Base-by-base conservation (phyloP, 2,329 filamentous ascomycete species). In the Trichocomaceae sp. region DNA sequence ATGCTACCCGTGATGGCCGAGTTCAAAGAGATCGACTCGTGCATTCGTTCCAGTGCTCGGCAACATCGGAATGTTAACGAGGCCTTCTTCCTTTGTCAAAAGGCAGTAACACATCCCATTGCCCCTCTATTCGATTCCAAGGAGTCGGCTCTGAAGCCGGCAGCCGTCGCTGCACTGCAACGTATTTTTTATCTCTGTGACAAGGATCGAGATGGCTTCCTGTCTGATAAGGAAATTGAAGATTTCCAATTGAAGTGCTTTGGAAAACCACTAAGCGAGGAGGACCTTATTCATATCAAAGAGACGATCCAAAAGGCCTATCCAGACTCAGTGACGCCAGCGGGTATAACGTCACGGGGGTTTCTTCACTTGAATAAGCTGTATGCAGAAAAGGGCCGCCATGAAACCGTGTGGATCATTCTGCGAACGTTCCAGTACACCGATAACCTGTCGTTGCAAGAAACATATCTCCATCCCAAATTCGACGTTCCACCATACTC, bases 321-420 rank as follows among this genome's bases (percentile, higher is more conserved):
- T 1, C 83, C 86, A 0, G 77, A 79, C 2, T 82, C 83, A 0
- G 79, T 83, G 22, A 78, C 82, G 2, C 79, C 83, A 29, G 81
- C 78, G 42, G 93, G 92, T 1, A 88, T 99, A 60, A 87, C 91
- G 59, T 82, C 88, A 61, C 80, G 80, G 37, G 91, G 90, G 0
- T 99, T 99, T 65, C 74, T 99, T 48, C 83, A 92, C 61, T 76
- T 99, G 39, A 97, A 97, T 75, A 96, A 91, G 72, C 83, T 97
- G 56, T 99, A 96, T 68, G 93, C 91, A 0, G 92, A 97, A 69
- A 97, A 97, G 69, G 93, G 93, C 12, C 87, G 93, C 12, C 93
- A 99, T 68, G 93, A 99, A 73, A 99, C 93, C 0, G 93, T 97
- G 44, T 99, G 93, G 93, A 90, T 95, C 58, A 96, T 99, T 57